phyloP scores from a whole-genome alignment of 495 filamentous ascomycete genomes.

The Daldinia vernicosa region DNA sequence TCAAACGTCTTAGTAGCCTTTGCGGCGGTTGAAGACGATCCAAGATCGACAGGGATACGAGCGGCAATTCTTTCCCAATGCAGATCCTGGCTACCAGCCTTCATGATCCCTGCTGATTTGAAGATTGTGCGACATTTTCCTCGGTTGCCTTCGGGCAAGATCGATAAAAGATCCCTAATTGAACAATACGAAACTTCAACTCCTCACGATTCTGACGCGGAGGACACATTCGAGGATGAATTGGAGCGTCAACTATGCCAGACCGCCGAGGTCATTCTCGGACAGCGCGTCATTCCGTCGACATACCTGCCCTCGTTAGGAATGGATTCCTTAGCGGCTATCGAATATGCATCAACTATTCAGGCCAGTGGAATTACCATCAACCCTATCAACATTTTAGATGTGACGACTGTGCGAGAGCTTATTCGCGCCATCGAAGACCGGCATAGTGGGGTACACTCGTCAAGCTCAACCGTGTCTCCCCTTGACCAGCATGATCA shows the following conservation, averaged over 20 bases:
- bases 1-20: constrained; percentile 71
- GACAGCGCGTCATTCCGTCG: constrained; percentile 46
- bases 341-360: constrained; percentile 69
- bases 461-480: not conserved
- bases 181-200: constrained; percentile 58
- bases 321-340: constrained; percentile 77
- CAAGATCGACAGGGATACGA: constrained; percentile 42
- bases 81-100: constrained; percentile 73
- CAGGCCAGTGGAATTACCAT: constrained; percentile 60
- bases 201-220: not conserved
- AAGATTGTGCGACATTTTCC: constrained; percentile 69
- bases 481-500: not conserved
- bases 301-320: constrained; percentile 63
- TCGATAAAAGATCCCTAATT: constrained; percentile 72
- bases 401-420: constrained; percentile 53
- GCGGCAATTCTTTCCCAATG: constrained; percentile 64
- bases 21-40: constrained; percentile 59
- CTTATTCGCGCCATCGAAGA: constrained; percentile 10
- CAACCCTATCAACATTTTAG: constrained; percentile 65
- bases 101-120: constrained; percentile 80
- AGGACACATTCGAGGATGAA: constrained; percentile 45
- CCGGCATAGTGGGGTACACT: not conserved
- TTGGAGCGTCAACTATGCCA: constrained; percentile 59
- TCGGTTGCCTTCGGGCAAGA: constrained; percentile 78
- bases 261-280: constrained; percentile 59